Evolutionary conservation across 2,329 filamentous ascomycete species (phyloP).

Genomic region (Rhinocladiella similis): DNA sequence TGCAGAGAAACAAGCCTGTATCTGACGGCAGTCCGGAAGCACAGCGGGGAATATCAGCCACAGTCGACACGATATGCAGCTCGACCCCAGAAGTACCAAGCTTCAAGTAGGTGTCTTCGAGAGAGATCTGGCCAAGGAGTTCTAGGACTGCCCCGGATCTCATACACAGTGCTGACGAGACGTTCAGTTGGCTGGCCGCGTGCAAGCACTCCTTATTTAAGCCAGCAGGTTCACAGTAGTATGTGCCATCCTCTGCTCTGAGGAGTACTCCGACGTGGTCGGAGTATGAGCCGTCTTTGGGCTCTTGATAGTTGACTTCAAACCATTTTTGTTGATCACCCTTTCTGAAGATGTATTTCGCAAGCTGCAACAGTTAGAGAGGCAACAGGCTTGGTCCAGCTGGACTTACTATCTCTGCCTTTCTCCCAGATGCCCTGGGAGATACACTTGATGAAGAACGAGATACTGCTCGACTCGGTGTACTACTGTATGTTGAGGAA

Average conservation of each 20-base stretch:
- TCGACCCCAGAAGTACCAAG: neutral
- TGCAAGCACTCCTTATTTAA: slow-evolving; percentile 61
- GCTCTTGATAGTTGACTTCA: slow-evolving; percentile 58
- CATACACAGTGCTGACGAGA: slow-evolving; percentile 75
- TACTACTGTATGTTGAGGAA: neutral
- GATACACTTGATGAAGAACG: neutral
- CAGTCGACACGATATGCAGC: neutral
- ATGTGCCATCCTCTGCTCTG: slow-evolving; percentile 66
- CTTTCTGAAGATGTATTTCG: slow-evolving; percentile 77
- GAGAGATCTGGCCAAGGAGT: slow-evolving; percentile 55
- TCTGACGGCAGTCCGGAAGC: neutral
- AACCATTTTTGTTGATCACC: slow-evolving; percentile 75
- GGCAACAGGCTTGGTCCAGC: neutral
- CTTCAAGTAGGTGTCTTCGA: neutral
- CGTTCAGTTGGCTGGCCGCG: slow-evolving; percentile 67
- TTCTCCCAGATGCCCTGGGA: neutral
- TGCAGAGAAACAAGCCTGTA: neutral
- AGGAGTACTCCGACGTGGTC: slow-evolving; percentile 61
- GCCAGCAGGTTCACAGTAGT: slow-evolving; percentile 55
- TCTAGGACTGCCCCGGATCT: slow-evolving; percentile 77
- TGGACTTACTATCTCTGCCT: neutral
- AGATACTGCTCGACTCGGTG: neutral
- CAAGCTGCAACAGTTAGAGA: slow-evolving; percentile 1
- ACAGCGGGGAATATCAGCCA: neutral
- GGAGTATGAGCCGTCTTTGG: neutral